A percentile compares a stretch with the other conserved stretches of the same genome.
These are phyloP conservation scores for Micractinium conductrix DNA, from an alignment of 139 green algal species.

Conservation along the genomic window DNA sequence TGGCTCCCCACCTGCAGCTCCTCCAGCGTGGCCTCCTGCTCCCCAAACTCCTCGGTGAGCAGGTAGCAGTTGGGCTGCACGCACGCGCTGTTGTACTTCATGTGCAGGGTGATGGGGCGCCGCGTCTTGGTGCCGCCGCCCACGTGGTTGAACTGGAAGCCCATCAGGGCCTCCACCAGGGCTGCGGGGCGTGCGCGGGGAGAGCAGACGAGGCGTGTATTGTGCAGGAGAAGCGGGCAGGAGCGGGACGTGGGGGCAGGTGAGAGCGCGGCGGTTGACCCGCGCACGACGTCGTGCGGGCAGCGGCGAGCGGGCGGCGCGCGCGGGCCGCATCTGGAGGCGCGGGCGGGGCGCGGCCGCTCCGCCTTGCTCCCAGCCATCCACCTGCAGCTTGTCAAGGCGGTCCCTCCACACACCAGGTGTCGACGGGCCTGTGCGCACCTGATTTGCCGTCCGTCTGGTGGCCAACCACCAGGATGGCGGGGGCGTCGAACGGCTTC, in stretches of 20 bases:
- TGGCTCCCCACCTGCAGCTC: constrained; percentile 83
- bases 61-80: constrained; percentile 89
- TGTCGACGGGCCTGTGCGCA: too few species aligned
- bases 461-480: constrained; percentile 95
- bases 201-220: not conserved
- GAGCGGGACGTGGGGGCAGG: not conserved
- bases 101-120: constrained; percentile 95
- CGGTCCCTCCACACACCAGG: too few species aligned
- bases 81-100: constrained; percentile 94
- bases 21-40: constrained; percentile 85
- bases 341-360: too few species aligned
- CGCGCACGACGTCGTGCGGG: not conserved
- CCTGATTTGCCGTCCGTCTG: constrained; percentile 97
- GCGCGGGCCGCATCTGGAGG: too few species aligned
- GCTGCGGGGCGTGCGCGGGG: constrained; percentile 52
- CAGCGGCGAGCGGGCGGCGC: not conserved
- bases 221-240: not conserved
- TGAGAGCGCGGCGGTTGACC: not conserved
- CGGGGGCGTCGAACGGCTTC: constrained; percentile 96
- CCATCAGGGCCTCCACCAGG: constrained; percentile 96
- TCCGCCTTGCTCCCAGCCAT: too few species aligned
- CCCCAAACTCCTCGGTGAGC: constrained; percentile 81
- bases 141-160: constrained; percentile 98
- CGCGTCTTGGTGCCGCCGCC: constrained; percentile 96
- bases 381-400: too few species aligned